These are phyloP conservation scores for Acarospora socialis DNA, from an alignment of 2,329 filamentous ascomycete species.

Conservation along the genomic window DNA sequence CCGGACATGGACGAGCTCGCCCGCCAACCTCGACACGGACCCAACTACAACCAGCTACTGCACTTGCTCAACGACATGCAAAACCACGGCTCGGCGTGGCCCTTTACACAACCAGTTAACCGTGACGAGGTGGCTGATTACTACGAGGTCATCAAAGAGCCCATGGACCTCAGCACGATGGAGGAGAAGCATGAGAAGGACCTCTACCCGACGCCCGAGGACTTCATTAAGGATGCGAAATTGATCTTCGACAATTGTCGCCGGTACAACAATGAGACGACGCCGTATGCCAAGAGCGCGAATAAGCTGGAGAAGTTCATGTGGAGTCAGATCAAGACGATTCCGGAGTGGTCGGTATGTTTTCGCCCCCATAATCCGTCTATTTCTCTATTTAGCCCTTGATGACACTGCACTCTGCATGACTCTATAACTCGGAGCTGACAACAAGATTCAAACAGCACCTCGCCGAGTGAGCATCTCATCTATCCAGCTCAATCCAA, in stretches of 20 bases:
- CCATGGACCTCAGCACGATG: conserved; percentile 95
- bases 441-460: too few species aligned
- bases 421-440: too few species aligned
- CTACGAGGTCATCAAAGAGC: conserved; percentile 94
- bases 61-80: conserved; percentile 90
- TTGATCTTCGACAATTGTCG: conserved; percentile 91
- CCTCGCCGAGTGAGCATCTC: too few species aligned
- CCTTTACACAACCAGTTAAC: conserved; percentile 86
- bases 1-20: conserved; percentile 96
- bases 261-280: conserved; percentile 91
- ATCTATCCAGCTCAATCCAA: too few species aligned
- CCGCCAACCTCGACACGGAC: conserved; percentile 84
- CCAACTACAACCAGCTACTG: conserved; percentile 87
- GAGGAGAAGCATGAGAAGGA: conserved; percentile 89
- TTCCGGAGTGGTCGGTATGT: conserved; percentile 75
- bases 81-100: conserved; percentile 87
- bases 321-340: conserved; percentile 82
- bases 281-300: conserved; percentile 86
- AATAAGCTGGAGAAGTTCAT: conserved; percentile 89
- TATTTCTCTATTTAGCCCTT: too few species aligned
- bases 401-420: too few species aligned
- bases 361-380: too few species aligned
- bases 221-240: conserved; percentile 78
- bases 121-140: conserved; percentile 96
- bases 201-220: conserved; percentile 78